A percentile compares a stretch with the other conserved stretches of the same genome.
phyloP scores from a whole-genome alignment of 164 flowering plant species.

The Taxillus chinensis region DNA sequence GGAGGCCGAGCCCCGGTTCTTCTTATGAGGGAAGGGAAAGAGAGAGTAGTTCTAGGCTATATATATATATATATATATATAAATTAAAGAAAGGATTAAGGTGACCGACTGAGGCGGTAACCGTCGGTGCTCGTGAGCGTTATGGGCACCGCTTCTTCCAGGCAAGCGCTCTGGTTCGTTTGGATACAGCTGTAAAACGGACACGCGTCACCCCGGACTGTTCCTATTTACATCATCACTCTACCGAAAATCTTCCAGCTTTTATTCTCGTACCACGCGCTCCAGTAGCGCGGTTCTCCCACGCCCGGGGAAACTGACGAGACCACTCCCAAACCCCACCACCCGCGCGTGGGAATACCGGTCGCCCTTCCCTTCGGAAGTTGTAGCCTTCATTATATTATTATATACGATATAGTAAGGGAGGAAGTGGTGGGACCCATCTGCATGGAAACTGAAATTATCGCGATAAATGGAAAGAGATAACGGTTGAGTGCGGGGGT shows the following conservation, averaged over 20 bases:
- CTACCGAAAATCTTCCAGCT: neutral
- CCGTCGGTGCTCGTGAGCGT: conserved; percentile 6
- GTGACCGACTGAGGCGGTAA: conserved; percentile 25
- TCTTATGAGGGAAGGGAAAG: too few relatives aligned
- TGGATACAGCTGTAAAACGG: conserved; percentile 38
- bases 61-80: too few relatives aligned
- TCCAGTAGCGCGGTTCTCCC: too few relatives aligned
- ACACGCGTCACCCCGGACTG: conserved; percentile 2
- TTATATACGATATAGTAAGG: neutral
- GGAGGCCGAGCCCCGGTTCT: too few relatives aligned
- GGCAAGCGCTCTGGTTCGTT: conserved; percentile 30
- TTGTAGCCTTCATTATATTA: too few relatives aligned
- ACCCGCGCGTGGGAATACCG: too few relatives aligned
- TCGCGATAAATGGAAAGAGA: conserved; percentile 11
- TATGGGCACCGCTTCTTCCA: conserved; percentile 34
- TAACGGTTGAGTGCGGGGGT: conserved; percentile 19
- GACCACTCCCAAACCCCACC: too few relatives aligned
- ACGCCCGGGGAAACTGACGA: too few relatives aligned
- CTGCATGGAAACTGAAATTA: conserved; percentile 11
- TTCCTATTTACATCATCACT: conserved; percentile 24
- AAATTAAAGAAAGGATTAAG: conserved; percentile 2
- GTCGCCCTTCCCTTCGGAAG: too few relatives aligned
- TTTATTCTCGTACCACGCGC: too few relatives aligned
- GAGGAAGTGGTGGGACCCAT: neutral
- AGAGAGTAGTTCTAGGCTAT: too few relatives aligned